These are phyloP conservation scores for Xylaria sp. DNA, from an alignment of 2,329 filamentous ascomycete species.

Conservation along the genomic window DNA sequence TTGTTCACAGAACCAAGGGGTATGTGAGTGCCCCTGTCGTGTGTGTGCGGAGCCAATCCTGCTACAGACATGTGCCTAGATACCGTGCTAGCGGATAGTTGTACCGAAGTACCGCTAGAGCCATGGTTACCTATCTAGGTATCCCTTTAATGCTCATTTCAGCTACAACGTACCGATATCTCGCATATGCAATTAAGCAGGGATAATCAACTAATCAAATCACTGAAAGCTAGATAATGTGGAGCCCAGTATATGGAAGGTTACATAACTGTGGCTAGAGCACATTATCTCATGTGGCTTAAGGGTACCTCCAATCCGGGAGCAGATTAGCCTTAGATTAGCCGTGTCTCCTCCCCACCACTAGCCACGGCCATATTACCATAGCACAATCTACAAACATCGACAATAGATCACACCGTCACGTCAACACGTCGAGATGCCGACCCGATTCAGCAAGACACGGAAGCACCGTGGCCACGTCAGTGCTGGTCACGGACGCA, in stretches of 20 bases:
- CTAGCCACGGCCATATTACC: neutral
- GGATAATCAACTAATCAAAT: no score
- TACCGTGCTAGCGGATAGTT: no score
- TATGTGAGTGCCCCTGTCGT: neutral
- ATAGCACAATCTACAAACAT: slow-evolving; percentile 23
- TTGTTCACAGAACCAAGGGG: neutral
- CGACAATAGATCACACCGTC: slow-evolving; percentile 19
- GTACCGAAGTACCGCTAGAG: no score
- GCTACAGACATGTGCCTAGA: no score
- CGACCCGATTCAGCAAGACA: slow-evolving; percentile 33
- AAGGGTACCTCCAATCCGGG: neutral
- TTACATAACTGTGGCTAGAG: neutral
- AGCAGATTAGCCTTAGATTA: slow-evolving; percentile 32
- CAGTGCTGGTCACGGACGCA: slow-evolving; percentile 95
- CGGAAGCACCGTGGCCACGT: slow-evolving; percentile 81
- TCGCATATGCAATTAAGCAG: no score
- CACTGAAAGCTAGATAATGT: no score
- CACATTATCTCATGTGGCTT: slow-evolving; percentile 5
- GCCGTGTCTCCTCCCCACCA: slow-evolving; percentile 24
- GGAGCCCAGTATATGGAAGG: no score
- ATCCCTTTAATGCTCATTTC: no score
- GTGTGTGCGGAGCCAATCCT: neutral
- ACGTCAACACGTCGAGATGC: slow-evolving; percentile 29
- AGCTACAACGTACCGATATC: no score
- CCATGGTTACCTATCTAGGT: no score